Evolutionary conservation across 345 rosid genomes (phyloP), one percentile per base, ranked within the genome.

Genomic region (Euphorbia lathyris): DNA sequence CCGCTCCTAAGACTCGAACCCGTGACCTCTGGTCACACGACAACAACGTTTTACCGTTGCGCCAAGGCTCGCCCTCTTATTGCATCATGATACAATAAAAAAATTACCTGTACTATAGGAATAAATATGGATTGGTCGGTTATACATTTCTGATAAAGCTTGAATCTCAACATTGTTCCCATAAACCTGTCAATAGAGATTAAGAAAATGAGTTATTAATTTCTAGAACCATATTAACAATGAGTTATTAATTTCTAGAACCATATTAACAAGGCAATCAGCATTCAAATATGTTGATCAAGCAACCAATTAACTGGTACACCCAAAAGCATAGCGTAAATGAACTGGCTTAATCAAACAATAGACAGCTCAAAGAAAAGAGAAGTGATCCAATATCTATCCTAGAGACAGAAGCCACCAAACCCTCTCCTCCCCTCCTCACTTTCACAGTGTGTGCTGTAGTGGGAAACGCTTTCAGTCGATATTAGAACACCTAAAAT

Each of bases 121-220:
- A 76, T 92, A 96, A 19, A 96, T 88, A 74, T 92, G 99, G 75
- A 96, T 96, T 26, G 98, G 99, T 68, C 98, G 84, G 77, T 92
- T 96, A 71, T 89, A 96, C 91, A 96, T 96, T 80, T 96, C 99
- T 27, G 95, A 95, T 13, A 96, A 65, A 36, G 93, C 97, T 82
- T 96, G 99, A 65, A 96, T 96, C 89, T 96, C 98, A 70, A 86
- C 81, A 76, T 96, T 96, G 86, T 96, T 96, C 66, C 99, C 99
- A 77, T 90, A 96, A 17, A 96, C 98, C 99, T 96, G 84, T 61
- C 70, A 72, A 32, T 23, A 58, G 68, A 72, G 50, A 75, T 51
- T 22, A 59, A 69, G 22, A 22, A 9, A 48, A 57, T 29, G 23
- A 14, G 36, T 73, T 26, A 2, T n/a, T 27, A 4, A 42, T 1